These are phyloP conservation scores for Zostera marina DNA, from an alignment of 116 monocot genomes.

Conservation along the genomic window DNA sequence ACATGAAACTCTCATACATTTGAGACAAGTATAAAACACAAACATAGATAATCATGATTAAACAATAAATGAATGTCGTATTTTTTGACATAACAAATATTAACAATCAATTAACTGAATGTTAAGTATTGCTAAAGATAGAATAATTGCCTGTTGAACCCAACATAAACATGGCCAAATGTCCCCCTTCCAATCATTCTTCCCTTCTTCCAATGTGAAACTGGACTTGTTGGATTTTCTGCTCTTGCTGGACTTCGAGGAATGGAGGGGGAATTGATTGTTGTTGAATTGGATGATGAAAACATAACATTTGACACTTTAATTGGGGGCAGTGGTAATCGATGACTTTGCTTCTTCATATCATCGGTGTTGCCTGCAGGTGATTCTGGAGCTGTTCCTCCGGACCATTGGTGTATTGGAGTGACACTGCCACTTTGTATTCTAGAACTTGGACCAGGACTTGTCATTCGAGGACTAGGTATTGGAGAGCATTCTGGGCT, in stretches of 20 bases:
- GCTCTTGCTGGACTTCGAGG: conserved; percentile 71
- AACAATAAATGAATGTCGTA: too few relatives aligned
- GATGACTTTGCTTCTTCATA: conserved; percentile 29
- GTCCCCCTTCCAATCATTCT: conserved; percentile 71
- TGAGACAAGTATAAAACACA: background rate
- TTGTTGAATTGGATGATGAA: conserved; percentile 34
- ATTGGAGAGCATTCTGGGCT: conserved; percentile 92
- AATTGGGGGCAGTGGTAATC: conserved; percentile 70
- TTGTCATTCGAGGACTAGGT: conserved; percentile 91
- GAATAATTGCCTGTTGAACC: conserved; percentile 52
- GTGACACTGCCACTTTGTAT: conserved; percentile 89
- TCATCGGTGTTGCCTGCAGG: conserved; percentile 47
- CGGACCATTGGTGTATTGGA: conserved; percentile 77
- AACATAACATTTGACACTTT: conserved; percentile 39
- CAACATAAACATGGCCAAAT: conserved; percentile 76
- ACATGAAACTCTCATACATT: background rate
- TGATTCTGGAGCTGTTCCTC: conserved; percentile 78
- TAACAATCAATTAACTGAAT: background rate
- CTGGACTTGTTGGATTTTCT: conserved; percentile 69
- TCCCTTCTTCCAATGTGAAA: conserved; percentile 73
- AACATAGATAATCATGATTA: too few relatives aligned
- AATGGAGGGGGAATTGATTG: conserved; percentile 26
- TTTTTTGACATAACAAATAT: too few relatives aligned
- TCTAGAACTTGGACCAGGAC: conserved; percentile 92
- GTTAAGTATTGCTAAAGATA: background rate